These are phyloP conservation scores for Trichosporon sp. DNA, from an alignment of 1,284 basidiomycete species.

Conservation along the genomic window DNA sequence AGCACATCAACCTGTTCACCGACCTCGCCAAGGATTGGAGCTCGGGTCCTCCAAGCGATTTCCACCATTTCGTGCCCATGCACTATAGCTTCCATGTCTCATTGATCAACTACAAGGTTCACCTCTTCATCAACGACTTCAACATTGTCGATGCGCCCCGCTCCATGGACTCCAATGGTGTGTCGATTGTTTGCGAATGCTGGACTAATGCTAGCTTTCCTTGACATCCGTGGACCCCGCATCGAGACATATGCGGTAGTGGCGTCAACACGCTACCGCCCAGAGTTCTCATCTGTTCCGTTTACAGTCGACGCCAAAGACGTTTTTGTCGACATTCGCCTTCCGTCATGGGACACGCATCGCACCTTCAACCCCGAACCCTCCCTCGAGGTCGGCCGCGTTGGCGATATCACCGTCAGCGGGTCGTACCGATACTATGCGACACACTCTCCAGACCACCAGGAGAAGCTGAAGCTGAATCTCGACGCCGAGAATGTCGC, in stretches of 20 bases:
- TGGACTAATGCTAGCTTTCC: constrained; percentile 63
- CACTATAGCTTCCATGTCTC: constrained; percentile 71
- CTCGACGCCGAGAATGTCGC: constrained; percentile 60
- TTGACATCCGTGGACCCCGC: constrained; percentile 67
- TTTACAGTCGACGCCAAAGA: constrained; percentile 69
- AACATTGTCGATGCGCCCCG: constrained; percentile 90
- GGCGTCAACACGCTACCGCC: constrained; percentile 71
- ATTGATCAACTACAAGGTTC: constrained; percentile 73
- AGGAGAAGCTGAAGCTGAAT: constrained; percentile 74
- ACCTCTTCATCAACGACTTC: constrained; percentile 88
- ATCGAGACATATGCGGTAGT: constrained; percentile 64
- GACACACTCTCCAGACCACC: constrained; percentile 66
- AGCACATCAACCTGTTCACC: constrained; percentile 87
- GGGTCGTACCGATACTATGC: constrained; percentile 76
- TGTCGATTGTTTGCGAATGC: background rate
- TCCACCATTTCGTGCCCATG: constrained; percentile 79
- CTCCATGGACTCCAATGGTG: constrained; percentile 76
- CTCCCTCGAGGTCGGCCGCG: constrained; percentile 63
- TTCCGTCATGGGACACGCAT: constrained; percentile 87
- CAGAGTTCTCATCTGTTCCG: constrained; percentile 68
- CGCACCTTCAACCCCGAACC: constrained; percentile 65
- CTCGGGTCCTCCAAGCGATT: constrained; percentile 74
- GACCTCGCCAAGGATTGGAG: constrained; percentile 89
- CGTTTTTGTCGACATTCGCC: constrained; percentile 64
- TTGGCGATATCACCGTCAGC: constrained; percentile 64